Conservation (phyloP, 805 yeast species). For the Candida quercuum region DNA sequence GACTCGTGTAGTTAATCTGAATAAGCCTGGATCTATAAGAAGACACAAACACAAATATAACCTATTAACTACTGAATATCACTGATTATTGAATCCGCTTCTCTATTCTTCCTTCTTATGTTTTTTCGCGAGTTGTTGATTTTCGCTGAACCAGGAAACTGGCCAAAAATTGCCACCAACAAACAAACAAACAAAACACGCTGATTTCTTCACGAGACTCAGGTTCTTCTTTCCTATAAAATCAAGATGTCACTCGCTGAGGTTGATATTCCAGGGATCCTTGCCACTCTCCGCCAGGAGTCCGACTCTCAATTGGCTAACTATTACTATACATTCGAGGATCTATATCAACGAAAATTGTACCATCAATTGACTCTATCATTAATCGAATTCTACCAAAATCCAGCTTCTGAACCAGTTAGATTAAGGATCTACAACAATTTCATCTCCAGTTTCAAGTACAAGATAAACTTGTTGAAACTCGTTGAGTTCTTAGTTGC, state of each 20-base stretch:
- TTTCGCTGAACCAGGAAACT: no score
- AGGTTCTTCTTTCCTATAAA: not conserved
- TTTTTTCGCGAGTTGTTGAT: constrained; percentile 1
- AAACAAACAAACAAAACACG: not conserved
- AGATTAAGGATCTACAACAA: constrained; percentile 64
- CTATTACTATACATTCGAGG: constrained; percentile 68
- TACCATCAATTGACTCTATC: constrained; percentile 90
- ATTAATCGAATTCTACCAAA: constrained; percentile 54
- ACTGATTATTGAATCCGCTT: no score
- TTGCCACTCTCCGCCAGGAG: constrained; percentile 52
- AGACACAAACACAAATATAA: no score
- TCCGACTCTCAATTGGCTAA: constrained; percentile 60
- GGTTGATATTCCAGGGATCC: constrained; percentile 21
- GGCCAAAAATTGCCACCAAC: constrained; percentile 7
- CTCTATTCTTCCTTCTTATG: no score
- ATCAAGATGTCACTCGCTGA: not conserved
- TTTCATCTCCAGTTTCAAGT: constrained; percentile 62
- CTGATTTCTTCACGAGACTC: no score
- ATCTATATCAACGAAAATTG: constrained; percentile 78
- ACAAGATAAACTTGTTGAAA: constrained; percentile 73
- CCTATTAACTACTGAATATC: no score
- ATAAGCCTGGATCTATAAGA: no score
- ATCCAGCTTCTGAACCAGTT: constrained; percentile 45
- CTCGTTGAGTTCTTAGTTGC: constrained; percentile 67
- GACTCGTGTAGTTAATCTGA: no score